Conservation (phyloP, 2,329 filamentous ascomycete species). For the Meredithiella fracta region DNA sequence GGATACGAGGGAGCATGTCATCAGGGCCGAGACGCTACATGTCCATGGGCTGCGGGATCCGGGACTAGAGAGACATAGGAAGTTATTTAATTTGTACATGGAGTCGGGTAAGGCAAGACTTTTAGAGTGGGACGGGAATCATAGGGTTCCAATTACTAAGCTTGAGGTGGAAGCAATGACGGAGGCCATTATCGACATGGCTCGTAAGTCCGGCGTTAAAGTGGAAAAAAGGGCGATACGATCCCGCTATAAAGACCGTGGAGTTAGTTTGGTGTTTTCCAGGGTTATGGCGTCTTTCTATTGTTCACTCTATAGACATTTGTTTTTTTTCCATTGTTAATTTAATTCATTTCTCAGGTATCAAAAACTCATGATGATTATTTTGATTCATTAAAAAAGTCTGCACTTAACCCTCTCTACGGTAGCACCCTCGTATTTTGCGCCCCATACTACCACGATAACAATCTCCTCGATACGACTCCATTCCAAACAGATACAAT, state of each 20-base stretch:
- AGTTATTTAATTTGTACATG: constrained; percentile 43
- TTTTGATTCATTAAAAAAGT: not conserved
- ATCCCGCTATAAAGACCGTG: not conserved
- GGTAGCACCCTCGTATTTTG: too few species aligned
- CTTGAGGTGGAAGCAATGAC: constrained; percentile 45
- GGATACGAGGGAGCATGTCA: constrained; percentile 25
- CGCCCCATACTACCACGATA: too few species aligned
- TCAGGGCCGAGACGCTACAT: constrained; percentile 46
- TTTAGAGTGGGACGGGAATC: constrained; percentile 58
- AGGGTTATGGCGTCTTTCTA: not conserved
- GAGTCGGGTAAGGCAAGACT: constrained; percentile 34
- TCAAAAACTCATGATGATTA: not conserved
- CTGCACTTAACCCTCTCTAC: too few species aligned
- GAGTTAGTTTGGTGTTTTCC: not conserved
- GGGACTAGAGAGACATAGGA: constrained; percentile 41
- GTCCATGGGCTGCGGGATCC: constrained; percentile 48
- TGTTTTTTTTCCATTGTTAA: not conserved
- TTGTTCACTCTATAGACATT: not conserved
- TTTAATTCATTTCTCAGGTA: not conserved
- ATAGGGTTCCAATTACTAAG: constrained; percentile 53
- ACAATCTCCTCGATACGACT: not conserved
- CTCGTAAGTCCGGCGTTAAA: constrained; percentile 18
- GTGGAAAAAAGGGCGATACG: not conserved
- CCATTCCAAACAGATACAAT: not conserved
- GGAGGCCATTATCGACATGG: constrained; percentile 34